phyloP scores from a whole-genome alignment of 495 filamentous ascomycete genomes.

The Glonium stellatum region DNA sequence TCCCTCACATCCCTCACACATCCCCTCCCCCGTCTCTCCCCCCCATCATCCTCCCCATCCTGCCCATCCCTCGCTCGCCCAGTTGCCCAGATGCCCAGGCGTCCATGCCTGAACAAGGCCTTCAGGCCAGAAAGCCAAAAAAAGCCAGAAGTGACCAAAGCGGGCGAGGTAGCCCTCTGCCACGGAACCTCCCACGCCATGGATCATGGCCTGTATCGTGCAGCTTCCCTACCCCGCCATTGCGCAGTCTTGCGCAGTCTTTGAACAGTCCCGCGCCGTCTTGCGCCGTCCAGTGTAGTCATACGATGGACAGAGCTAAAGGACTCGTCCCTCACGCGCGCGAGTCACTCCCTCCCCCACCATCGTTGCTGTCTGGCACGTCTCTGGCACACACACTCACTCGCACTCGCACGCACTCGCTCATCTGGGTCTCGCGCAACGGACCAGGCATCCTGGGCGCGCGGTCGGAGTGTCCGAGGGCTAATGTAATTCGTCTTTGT shows the following conservation, averaged over 20 bases:
- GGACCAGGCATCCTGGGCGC: not conserved
- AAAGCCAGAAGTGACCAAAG: conserved; percentile 10
- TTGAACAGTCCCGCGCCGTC: too few species aligned
- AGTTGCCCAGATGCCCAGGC: not conserved
- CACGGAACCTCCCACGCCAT: not conserved
- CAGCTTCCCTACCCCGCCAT: not conserved
- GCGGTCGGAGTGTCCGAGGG: conserved; percentile 5
- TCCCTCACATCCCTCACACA: too few species aligned
- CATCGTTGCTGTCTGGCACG: not conserved
- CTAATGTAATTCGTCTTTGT: conserved; percentile 15
- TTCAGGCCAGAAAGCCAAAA: not conserved
- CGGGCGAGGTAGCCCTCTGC: conserved; percentile 8
- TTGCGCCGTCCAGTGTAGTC: not conserved
- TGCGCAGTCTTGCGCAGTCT: not conserved
- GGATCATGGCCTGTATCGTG: not conserved
- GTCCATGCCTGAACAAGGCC: too few species aligned
- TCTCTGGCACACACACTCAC: not conserved
- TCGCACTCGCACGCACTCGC: too few species aligned
- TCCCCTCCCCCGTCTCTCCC: too few species aligned
- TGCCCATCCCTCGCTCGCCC: not conserved
- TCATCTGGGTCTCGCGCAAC: not conserved
- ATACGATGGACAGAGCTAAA: not conserved
- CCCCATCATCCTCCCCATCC: too few species aligned
- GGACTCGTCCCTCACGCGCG: not conserved
- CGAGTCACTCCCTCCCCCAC: not conserved